These are phyloP conservation scores for Epithele typhae DNA, from an alignment of 768 basidiomycete genomes.

Conservation along the genomic window DNA sequence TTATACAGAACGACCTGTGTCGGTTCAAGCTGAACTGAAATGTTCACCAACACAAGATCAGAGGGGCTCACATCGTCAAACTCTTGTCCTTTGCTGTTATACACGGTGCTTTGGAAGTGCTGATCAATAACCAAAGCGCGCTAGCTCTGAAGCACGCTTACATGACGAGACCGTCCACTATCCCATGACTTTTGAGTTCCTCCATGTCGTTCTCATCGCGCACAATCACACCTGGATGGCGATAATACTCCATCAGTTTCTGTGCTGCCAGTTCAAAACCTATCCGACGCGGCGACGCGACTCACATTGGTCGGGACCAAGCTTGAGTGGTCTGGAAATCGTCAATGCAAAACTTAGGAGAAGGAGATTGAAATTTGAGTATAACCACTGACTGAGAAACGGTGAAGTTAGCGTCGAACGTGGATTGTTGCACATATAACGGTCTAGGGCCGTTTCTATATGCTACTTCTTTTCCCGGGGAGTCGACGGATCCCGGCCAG, in stretches of 20 bases:
- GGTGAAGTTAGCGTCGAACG: constrained; percentile 41
- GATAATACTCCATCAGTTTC: too few relatives aligned
- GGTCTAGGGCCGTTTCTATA: too few relatives aligned
- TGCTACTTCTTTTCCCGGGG: constrained; percentile 49
- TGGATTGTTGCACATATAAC: constrained; percentile 47
- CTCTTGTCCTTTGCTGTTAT: constrained; percentile 63
- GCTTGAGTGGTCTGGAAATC: too few relatives aligned
- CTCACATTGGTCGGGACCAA: too few relatives aligned
- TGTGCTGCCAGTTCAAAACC: too few relatives aligned
- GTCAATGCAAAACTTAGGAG: too few relatives aligned
- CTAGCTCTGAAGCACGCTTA: constrained; percentile 26
- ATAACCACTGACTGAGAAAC: constrained; percentile 48
- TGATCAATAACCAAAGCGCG: neutral
- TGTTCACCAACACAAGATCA: too few relatives aligned
- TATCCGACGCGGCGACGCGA: too few relatives aligned
- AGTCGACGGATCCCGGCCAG: constrained; percentile 64
- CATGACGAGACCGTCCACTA: constrained; percentile 51
- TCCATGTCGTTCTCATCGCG: neutral
- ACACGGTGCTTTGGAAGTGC: constrained; percentile 38
- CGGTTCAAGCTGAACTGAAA: too few relatives aligned
- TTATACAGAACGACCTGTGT: too few relatives aligned
- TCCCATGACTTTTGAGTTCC: constrained; percentile 19
- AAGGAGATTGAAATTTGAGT: neutral
- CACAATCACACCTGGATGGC: too few relatives aligned
- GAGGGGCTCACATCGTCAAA: constrained; percentile 48